phyloP scores from a whole-genome alignment of 176 grass and related monocot genomes.

The Themeda triandra region DNA sequence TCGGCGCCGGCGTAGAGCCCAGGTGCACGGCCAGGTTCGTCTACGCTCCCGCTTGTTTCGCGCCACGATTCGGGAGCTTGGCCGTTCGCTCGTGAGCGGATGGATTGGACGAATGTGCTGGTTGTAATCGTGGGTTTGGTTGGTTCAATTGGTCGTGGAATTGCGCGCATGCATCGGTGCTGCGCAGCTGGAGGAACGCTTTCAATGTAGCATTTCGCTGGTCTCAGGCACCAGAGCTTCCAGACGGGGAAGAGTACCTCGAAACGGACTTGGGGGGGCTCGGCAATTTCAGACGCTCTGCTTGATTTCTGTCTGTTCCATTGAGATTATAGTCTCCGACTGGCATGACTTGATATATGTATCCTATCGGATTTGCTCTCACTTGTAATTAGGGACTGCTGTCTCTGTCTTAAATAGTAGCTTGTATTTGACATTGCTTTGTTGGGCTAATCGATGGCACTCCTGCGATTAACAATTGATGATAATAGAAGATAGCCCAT shows the following conservation, averaged over 20 bases:
- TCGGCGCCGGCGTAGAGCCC: constrained; percentile 34
- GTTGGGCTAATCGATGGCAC: not conserved
- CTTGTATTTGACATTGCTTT: not conserved
- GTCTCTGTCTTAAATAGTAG: not conserved
- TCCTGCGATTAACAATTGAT: not conserved
- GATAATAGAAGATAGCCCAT: not conserved
- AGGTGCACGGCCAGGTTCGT: constrained; percentile 41
- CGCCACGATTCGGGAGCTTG: not conserved
- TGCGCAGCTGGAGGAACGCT: not conserved
- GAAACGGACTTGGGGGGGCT: not conserved
- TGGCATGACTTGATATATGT: not conserved
- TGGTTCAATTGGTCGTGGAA: not conserved
- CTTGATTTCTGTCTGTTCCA: not conserved
- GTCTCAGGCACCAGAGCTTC: not conserved
- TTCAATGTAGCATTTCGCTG: constrained; percentile 17
- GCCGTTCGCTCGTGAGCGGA: not conserved
- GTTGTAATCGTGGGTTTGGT: not conserved
- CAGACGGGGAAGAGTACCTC: not conserved
- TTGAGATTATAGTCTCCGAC: not conserved
- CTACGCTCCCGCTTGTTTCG: not conserved
- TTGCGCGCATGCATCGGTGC: not conserved
- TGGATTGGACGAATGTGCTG: not conserved
- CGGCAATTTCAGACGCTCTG: not conserved
- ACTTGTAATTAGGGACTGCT: not conserved
- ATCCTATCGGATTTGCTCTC: not conserved